Percentiles rank a stretch among this genome's conserved stretches.
Evolutionary conservation across 2,329 filamentous ascomycete species (phyloP).

Genomic region (Helotiales sp.): DNA sequence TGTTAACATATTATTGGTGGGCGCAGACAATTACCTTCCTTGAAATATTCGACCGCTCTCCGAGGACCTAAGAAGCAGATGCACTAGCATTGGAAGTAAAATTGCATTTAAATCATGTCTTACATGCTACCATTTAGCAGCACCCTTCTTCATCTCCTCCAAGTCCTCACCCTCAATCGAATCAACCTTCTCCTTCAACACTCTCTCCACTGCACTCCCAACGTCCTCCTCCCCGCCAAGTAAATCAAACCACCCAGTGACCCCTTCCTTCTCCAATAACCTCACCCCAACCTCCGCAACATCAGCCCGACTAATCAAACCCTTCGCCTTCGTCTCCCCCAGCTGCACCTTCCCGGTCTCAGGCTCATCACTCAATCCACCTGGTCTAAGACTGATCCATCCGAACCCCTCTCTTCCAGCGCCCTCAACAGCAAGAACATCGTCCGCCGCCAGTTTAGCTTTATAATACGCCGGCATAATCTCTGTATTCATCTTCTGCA

Average conservation of each 20-base stretch:
- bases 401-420: slow-evolving; percentile 26
- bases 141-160: slow-evolving; percentile 26
- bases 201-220: slow-evolving; percentile 47
- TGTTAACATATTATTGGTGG: too few species aligned
- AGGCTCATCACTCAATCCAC: slow-evolving; percentile 48
- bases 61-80: too few species aligned
- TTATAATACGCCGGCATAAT: slow-evolving; percentile 55
- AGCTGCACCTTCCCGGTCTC: slow-evolving; percentile 43
- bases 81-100: too few species aligned
- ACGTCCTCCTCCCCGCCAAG: slow-evolving; percentile 53
- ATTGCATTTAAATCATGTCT: neutral
- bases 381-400: slow-evolving; percentile 57
- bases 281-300: slow-evolving; percentile 59
- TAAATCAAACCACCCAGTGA: slow-evolving; percentile 55
- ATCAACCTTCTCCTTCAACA: slow-evolving; percentile 51
- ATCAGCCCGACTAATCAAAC: slow-evolving; percentile 51
- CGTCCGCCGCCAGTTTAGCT: slow-evolving; percentile 61
- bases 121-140: neutral
- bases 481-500: slow-evolving; percentile 42
- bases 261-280: slow-evolving; percentile 49
- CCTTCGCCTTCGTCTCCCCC: slow-evolving; percentile 41
- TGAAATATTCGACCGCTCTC: too few species aligned
- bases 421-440: slow-evolving; percentile 52
- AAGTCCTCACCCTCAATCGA: slow-evolving; percentile 51
- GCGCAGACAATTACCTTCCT: too few species aligned